These are phyloP conservation scores for Colletotrichum kahawae DNA, from an alignment of 2,329 filamentous ascomycete genomes.

Conservation along the genomic window DNA sequence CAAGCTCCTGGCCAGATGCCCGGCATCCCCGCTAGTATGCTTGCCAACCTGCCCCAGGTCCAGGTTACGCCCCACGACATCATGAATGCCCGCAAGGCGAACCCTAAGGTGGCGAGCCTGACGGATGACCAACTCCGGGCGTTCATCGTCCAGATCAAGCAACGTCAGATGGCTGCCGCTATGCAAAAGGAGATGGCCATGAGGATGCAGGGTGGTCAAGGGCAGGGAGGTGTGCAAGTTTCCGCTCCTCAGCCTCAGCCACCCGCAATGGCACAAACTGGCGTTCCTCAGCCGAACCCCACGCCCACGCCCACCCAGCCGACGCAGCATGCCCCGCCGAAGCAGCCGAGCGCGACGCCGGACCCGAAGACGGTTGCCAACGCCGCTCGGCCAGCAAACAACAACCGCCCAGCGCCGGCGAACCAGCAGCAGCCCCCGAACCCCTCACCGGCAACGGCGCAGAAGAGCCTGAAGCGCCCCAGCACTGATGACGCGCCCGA, in stretches of 20 bases:
- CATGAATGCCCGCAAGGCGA: constrained; percentile 26
- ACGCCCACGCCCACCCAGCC: constrained; percentile 1
- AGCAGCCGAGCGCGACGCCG: constrained; percentile 22
- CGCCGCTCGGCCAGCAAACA: constrained; percentile 25
- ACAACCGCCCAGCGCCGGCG: constrained; percentile 33
- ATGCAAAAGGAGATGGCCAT: constrained; percentile 21
- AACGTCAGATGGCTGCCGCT: constrained; percentile 17
- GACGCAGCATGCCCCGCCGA: not conserved
- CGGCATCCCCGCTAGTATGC: constrained; percentile 25
- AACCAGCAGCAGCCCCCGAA: constrained; percentile 41
- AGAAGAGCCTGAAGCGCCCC: constrained; percentile 57
- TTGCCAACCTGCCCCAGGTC: constrained; percentile 20
- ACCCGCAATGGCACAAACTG: not conserved
- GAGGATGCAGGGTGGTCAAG: constrained; percentile 3
- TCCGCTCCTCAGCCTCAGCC: constrained; percentile 1
- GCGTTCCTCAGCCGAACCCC: not conserved
- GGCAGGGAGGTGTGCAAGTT: not conserved
- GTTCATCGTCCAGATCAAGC: constrained; percentile 15
- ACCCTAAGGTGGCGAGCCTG: constrained; percentile 23
- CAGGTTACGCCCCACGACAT: constrained; percentile 31
- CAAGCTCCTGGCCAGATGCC: constrained; percentile 4
- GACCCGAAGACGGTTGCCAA: constrained; percentile 22
- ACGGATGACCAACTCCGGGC: constrained; percentile 27
- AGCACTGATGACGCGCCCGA: constrained; percentile 47
- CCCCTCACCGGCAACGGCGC: constrained; percentile 40